phyloP scores from a whole-genome alignment of 139 green algal species.

The Chlamydomonas sp. region DNA sequence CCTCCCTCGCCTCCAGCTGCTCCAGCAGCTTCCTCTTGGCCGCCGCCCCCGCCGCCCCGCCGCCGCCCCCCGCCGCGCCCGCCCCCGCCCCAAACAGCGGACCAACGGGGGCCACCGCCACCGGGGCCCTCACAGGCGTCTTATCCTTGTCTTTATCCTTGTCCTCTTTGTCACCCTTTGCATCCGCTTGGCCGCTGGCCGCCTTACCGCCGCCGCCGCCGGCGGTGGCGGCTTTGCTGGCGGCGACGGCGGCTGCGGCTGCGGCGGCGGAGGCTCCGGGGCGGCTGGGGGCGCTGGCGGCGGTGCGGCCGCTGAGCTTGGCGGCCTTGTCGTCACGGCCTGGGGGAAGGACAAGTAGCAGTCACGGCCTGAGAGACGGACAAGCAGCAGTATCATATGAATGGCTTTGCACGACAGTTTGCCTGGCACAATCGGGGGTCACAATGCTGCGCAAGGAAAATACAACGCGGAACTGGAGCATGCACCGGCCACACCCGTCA shows the following conservation, averaged over 20 bases:
- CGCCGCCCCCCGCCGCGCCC: neutral
- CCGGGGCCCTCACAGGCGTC: neutral
- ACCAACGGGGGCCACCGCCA: slow-evolving; percentile 35
- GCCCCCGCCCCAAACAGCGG: neutral
- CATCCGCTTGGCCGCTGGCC: neutral
- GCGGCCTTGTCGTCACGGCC: slow-evolving; percentile 34
- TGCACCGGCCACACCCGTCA: no score
- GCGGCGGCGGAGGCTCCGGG: neutral
- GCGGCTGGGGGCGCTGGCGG: neutral
- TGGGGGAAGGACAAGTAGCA: neutral
- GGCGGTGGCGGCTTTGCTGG: neutral
- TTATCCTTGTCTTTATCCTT: neutral
- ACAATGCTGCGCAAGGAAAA: no score
- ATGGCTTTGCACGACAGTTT: no score
- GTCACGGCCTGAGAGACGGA: neutral
- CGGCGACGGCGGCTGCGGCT: neutral
- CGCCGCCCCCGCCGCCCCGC: neutral
- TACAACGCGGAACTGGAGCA: no score
- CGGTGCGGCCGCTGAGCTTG: slow-evolving; percentile 1
- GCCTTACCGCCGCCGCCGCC: neutral
- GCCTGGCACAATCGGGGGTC: no score
- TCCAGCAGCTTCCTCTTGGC: slow-evolving; percentile 46
- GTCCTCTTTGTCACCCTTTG: neutral
- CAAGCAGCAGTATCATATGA: no score
- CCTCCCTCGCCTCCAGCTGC: slow-evolving; percentile 40